Base-by-base conservation (phyloP, 495 filamentous ascomycete genomes). In the Aspergillus saccharolyticus region DNA sequence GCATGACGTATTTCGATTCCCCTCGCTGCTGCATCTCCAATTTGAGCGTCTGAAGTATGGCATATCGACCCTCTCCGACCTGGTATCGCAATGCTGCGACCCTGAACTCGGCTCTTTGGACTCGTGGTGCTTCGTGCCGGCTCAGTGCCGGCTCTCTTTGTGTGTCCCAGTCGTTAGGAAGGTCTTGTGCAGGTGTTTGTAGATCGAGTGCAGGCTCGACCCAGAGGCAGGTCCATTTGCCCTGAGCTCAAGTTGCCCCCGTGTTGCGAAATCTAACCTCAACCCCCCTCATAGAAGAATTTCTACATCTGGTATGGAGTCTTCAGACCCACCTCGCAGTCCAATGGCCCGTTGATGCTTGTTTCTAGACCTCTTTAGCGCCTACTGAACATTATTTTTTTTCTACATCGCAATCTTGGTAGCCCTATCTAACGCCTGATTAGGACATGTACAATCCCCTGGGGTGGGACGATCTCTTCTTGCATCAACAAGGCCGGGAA, bases 1-100 rank as follows among this genome's bases (percentile, higher is more conserved):
- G 18, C 57, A 64, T 64, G 62, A 64, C 62, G 62, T 64, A 58
- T 57, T 50, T n/a, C 33, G 33, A 5, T 48, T 52, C 14, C 19
- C 21, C 21, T 19, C 52, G 18, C 25, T 48, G 18, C 25, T 44
- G 42, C 39, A 7, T 39, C 28, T 47, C 18, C 43, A 4, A 28
- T 1, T 2, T 45, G 20, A 9, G 24, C 25, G 25, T 18, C 20
- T 25, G 16, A 58, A 59, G 39, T 9, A 64, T 64, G 62, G 58
- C 42, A 48, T 44, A 21, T 44, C n/a, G 42, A 15, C 30, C 44
- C 20, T 25, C 47, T 17, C 48, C 33, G 7, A 49, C 15, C 53
- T 50, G 46, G 57, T 45, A 58, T 42, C 15, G 22, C 49, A 53
- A 21, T 61, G 57, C 58, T 49, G 33, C 52, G 7, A 25, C 21